A percentile compares a stretch with the other conserved stretches of the same genome.
phyloP scores from a whole-genome alignment of 176 grass and related monocot genomes.

The Metroxylon sagu region DNA sequence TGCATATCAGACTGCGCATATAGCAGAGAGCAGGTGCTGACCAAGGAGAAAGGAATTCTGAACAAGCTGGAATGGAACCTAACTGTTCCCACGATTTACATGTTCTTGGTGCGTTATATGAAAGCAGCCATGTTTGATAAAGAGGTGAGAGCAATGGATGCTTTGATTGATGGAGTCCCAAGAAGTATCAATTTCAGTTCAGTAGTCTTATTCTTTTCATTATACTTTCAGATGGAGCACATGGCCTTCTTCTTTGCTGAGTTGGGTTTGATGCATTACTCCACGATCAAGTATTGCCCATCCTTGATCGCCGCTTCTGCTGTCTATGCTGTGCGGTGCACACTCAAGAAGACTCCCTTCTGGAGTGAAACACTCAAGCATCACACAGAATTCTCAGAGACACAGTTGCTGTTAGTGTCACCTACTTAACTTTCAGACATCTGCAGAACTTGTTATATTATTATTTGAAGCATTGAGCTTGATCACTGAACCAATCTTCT shows the following conservation, averaged over 20 bases:
- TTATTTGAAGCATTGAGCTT: too few species aligned
- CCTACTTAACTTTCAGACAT: not conserved
- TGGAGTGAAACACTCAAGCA: constrained; percentile 36
- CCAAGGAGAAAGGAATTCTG: constrained; percentile 5
- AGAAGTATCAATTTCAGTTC: not conserved
- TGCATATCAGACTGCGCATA: constrained; percentile 5
- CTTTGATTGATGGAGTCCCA: not conserved
- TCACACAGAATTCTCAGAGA: constrained; percentile 34
- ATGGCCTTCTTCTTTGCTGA: constrained; percentile 73
- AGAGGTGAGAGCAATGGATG: constrained; percentile 19
- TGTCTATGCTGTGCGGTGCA: constrained; percentile 31
- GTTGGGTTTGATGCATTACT: constrained; percentile 48
- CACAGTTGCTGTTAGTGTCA: constrained; percentile 32
- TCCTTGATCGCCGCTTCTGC: constrained; percentile 14
- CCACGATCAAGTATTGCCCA: constrained; percentile 36
- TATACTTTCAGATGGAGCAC: constrained; percentile 43
- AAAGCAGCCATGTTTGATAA: constrained; percentile 42
- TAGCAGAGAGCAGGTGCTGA: constrained; percentile 10
- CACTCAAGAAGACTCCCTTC: constrained; percentile 22
- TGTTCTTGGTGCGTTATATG: constrained; percentile 54
- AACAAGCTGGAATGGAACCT: constrained; percentile 58
- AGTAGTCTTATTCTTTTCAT: not conserved
- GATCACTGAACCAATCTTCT: too few species aligned
- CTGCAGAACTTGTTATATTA: not conserved
- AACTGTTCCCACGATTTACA: constrained; percentile 55